A percentile compares a stretch with the other conserved stretches of the same genome.
Conservation (phyloP, 169 alveolate genomes). For the Miamiensis avidus region DNA sequence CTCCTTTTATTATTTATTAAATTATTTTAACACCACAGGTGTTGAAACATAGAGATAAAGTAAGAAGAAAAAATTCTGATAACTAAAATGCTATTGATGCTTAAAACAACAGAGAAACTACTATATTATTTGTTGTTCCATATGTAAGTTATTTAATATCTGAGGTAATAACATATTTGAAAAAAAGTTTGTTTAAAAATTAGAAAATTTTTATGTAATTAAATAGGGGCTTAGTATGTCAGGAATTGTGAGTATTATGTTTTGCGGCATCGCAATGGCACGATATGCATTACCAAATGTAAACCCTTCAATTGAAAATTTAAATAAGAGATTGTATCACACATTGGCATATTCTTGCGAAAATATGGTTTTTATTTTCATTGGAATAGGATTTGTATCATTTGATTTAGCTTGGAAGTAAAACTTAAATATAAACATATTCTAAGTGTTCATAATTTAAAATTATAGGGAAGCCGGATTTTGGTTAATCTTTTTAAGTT, state of each 20-base stretch:
- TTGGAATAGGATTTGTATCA: constrained; percentile 71
- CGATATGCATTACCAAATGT: constrained; percentile 65
- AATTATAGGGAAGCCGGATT: constrained; percentile 35
- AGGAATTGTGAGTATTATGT: constrained; percentile 73
- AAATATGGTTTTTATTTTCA: constrained; percentile 62
- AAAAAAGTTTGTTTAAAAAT: too few relatives aligned
- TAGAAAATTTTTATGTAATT: too few relatives aligned
- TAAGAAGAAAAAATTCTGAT: constrained; percentile 1
- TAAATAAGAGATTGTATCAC: constrained; percentile 48
- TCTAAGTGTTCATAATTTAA: background rate
- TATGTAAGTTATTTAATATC: constrained; percentile 75
- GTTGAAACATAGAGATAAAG: constrained; percentile 6
- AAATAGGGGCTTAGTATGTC: constrained; percentile 43
- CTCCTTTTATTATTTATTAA: background rate
- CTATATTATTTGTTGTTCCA: constrained; percentile 66
- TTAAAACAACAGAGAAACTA: constrained; percentile 51
- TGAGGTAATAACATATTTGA: background rate
- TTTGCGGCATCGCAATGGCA: constrained; percentile 71
- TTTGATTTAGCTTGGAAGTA: constrained; percentile 58
- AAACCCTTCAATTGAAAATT: constrained; percentile 31
- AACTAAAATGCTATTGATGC: background rate
- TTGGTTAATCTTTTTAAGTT: constrained; percentile 16
- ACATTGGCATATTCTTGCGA: constrained; percentile 59
- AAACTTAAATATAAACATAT: constrained; percentile 6
- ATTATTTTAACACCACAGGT: background rate